phyloP scores from a whole-genome alignment of 2,329 filamentous ascomycete species.

The Aspergillus texensis region DNA sequence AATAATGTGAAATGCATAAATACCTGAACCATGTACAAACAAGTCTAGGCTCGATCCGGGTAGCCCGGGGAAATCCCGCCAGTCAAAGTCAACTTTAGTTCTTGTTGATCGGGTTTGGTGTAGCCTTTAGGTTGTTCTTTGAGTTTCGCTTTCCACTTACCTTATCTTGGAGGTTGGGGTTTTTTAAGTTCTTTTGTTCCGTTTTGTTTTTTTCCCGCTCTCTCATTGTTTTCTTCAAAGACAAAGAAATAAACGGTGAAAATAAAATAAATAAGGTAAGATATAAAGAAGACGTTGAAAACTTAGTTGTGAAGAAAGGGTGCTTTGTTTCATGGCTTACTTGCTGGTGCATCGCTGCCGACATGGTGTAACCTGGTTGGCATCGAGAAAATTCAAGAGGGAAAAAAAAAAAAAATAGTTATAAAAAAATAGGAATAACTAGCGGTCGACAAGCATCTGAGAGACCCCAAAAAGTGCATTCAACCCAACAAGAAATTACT shows the following conservation, averaged over 20 bases:
- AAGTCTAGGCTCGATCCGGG: no score
- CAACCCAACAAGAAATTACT: background rate
- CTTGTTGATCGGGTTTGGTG: background rate
- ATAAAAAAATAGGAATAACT: no score
- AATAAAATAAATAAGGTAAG: no score
- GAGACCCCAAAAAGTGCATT: background rate
- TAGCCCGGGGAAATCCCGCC: no score
- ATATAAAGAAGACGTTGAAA: background rate
- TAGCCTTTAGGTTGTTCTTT: background rate
- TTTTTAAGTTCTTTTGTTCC: background rate
- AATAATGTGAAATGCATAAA: no score
- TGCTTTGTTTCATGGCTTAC: background rate
- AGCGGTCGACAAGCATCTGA: background rate
- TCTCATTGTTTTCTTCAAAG: background rate
- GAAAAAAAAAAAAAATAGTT: background rate
- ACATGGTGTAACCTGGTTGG: background rate
- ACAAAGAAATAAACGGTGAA: background rate
- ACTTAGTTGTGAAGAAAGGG: background rate
- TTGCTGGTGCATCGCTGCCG: background rate
- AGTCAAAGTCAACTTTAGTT: background rate
- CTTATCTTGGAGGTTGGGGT: background rate
- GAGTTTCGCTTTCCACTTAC: background rate
- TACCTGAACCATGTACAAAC: no score
- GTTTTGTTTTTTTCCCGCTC: background rate
- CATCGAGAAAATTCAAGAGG: background rate